Evolutionary conservation across 2,329 filamentous ascomycete genomes (phyloP).

Genomic region (Coniochaeta hoffmannii): DNA sequence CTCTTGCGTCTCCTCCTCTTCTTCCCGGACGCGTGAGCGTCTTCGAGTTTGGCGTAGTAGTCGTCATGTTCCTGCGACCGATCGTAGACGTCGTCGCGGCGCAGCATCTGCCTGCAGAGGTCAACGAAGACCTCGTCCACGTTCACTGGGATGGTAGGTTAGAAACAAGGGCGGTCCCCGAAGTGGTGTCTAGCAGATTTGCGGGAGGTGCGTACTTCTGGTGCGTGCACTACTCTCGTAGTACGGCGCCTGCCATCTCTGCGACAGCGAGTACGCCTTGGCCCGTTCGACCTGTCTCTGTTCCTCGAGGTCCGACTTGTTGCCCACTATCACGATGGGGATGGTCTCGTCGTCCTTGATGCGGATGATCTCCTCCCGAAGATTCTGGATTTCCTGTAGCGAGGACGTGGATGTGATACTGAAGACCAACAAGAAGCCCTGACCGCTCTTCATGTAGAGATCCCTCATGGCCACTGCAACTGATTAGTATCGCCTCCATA

Average conservation of each 20-base stretch:
- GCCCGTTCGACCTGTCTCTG: conserved; percentile 71
- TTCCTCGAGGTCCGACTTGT: conserved; percentile 86
- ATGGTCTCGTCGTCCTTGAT: conserved; percentile 84
- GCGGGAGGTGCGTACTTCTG: conserved; percentile 40
- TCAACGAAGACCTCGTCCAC: conserved; percentile 87
- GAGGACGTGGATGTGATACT: conserved; percentile 82
- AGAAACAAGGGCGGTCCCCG: not conserved
- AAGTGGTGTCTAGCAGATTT: not conserved
- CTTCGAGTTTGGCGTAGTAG: conserved; percentile 34
- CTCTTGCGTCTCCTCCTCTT: conserved; percentile 6
- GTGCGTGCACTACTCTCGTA: conserved; percentile 84
- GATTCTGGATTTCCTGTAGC: conserved; percentile 70
- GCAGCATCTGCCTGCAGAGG: conserved; percentile 75
- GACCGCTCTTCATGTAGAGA: conserved; percentile 87
- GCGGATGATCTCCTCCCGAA: conserved; percentile 83
- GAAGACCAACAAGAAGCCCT: conserved; percentile 87
- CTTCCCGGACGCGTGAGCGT: conserved; percentile 13
- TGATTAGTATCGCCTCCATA: conserved; percentile 14
- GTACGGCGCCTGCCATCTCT: conserved; percentile 82
- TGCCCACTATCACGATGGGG: conserved; percentile 84
- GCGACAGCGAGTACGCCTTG: conserved; percentile 76
- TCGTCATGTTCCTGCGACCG: conserved; percentile 26
- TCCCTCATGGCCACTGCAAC: conserved; percentile 58
- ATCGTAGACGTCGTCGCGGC: conserved; percentile 53
- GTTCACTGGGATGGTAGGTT: conserved; percentile 46